Base-by-base conservation (phyloP, 257 asterid species). In the Lithospermum erythrorhizon region DNA sequence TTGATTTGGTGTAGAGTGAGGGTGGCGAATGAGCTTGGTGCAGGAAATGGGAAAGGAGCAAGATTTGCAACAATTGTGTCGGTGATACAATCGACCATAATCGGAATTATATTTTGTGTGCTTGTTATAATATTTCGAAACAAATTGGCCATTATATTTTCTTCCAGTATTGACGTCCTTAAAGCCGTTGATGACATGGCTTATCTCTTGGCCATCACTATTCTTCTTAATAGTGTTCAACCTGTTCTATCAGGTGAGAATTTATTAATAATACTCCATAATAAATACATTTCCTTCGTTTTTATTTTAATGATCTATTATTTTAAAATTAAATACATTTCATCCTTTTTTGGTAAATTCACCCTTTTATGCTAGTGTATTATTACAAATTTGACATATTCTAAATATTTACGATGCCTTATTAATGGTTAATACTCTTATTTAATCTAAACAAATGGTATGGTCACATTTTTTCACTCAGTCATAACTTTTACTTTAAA, bases 21-120 rank as follows among this genome's bases (percentile, higher is more conserved):
- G 35, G 86, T 79, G 58, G 83, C 89, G 25, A 82, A 82, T 47
- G 89, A 82, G 69, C 51, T 82, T 4, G 89, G 89, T 6, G 83
- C 80, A 21, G 86, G 83, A 47, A 79, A 76, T 20, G 89, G 82
- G 49, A 69, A 65, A 63, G 81, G 81, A 0, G 86, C 86, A 6
- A 82, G 61, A 69, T 75, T 77, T 20, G 83, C 89, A 5, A 75
- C 80, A 6, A 56, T 61, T 22, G 84, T 82, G 9, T 73, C 83
- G 16, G 86, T 77, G 60, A 66, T 61, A 35, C 83, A 82, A 27
- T 82, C 89, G 14, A 75, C 71, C 9, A 21, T 71, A 2, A 66
- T 82, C 25, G 89, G 89, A 3, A 21, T 80, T 19, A 7, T 83
- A 29, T 78, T 78, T 45, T 67, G 72, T 22, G 59, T 25, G 0